A percentile compares a stretch with the other conserved stretches of the same genome.
phyloP scores from a whole-genome alignment of 2,329 filamentous ascomycete species.

The Scedosporium boydii region DNA sequence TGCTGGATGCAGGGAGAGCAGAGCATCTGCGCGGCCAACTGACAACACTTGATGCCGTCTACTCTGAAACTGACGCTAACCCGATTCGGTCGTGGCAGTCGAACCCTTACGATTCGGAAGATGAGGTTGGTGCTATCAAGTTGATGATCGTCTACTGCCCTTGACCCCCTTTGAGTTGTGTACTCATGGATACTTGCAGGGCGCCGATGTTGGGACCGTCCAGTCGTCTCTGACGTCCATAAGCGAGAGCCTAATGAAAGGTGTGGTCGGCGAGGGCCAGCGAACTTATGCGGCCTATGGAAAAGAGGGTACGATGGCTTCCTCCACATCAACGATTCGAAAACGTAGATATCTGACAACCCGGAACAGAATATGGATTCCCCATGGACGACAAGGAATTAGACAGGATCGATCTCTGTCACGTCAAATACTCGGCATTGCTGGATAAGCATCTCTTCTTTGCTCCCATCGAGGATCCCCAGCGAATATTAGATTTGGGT shows the following conservation, averaged over 20 bases:
- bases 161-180: no score
- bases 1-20: no score
- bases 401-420: slow-evolving; percentile 30
- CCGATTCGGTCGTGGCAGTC: neutral
- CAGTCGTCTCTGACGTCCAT: slow-evolving; percentile 18
- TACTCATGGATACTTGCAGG: slow-evolving; percentile 5
- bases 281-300: slow-evolving; percentile 25
- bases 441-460: slow-evolving; percentile 10
- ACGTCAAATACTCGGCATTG: slow-evolving; percentile 23
- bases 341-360: neutral
- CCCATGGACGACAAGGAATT: slow-evolving; percentile 30
- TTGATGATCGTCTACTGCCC: no score
- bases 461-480: slow-evolving; percentile 23
- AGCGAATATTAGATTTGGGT: slow-evolving; percentile 46
- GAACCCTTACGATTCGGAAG: neutral
- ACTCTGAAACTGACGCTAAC: neutral
- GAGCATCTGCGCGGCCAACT: no score
- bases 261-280: slow-evolving; percentile 19
- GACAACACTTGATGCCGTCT: no score
- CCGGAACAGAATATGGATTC: slow-evolving; percentile 24
- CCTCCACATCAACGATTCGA: neutral
- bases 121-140: neutral
- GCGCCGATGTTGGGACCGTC: slow-evolving; percentile 11
- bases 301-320: slow-evolving; percentile 18
- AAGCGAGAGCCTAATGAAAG: slow-evolving; percentile 16